Evolutionary conservation across 2,329 filamentous ascomycete species (phyloP).

Genomic region (Metarhizium rileyi): DNA sequence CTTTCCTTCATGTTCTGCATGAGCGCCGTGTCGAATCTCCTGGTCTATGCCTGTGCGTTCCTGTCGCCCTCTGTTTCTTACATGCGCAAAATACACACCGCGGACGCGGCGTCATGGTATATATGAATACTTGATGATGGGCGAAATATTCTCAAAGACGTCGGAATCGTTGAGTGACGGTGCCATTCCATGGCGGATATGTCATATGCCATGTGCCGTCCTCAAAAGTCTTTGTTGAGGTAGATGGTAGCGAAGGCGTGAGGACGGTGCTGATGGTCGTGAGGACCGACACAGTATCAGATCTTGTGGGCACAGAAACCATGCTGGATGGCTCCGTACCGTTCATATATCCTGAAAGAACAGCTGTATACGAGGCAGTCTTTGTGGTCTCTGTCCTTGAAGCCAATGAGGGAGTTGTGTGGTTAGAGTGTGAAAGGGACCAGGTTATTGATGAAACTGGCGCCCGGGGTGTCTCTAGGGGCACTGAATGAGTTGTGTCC

Average conservation of each 20-base stretch:
- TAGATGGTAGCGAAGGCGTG: constrained; percentile 7
- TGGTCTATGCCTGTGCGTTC: not conserved
- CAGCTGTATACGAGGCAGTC: not conserved
- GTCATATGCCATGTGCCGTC: constrained; percentile 36
- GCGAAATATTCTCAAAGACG: not conserved
- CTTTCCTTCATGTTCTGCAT: not conserved
- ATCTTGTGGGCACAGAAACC: not conserved
- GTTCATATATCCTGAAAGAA: not conserved
- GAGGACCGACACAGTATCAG: not conserved
- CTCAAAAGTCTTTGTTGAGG: constrained; percentile 24
- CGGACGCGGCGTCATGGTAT: not conserved
- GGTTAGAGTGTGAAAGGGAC: constrained; percentile 2
- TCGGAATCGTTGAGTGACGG: constrained; percentile 10
- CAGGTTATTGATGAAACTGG: constrained; percentile 2
- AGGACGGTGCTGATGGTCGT: constrained; percentile 4
- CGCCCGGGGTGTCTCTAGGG: not conserved
- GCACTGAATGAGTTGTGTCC: not conserved
- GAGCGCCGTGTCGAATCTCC: too few relatives aligned
- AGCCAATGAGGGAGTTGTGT: constrained; percentile 1
- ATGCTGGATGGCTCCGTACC: not conserved
- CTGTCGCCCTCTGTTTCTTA: not conserved
- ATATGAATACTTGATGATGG: not conserved
- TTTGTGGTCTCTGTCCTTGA: not conserved
- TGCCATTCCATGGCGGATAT: constrained; percentile 35
- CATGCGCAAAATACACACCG: not conserved